These are phyloP conservation scores for Tylopilus sp. DNA, from an alignment of 1,284 basidiomycete genomes.

Conservation along the genomic window DNA sequence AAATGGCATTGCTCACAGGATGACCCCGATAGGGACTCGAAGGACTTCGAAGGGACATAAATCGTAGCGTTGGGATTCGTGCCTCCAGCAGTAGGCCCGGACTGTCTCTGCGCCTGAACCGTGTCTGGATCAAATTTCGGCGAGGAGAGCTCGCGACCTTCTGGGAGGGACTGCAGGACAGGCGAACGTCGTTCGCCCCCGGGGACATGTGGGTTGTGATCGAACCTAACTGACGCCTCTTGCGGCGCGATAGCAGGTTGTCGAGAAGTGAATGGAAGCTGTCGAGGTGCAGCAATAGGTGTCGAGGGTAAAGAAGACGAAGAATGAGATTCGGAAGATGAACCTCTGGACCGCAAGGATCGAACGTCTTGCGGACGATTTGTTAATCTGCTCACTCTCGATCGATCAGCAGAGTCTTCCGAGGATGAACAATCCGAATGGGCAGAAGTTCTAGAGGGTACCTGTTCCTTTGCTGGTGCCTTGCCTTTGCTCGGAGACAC, in stretches of 20 bases:
- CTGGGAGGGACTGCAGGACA: constrained; percentile 47
- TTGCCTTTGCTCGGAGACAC: constrained; percentile 29
- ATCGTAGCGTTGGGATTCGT: constrained; percentile 21
- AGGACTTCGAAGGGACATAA: constrained; percentile 16
- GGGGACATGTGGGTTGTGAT: constrained; percentile 43
- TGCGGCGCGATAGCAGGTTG: constrained; percentile 35
- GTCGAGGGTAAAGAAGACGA: constrained; percentile 24
- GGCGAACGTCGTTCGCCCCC: constrained; percentile 24
- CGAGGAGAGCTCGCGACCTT: constrained; percentile 41
- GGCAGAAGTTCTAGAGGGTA: constrained; percentile 1
- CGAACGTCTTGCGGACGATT: constrained; percentile 1
- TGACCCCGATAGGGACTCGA: constrained; percentile 10
- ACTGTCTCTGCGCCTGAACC: constrained; percentile 2
- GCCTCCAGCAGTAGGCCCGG: constrained; percentile 14
- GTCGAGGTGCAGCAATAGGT: constrained; percentile 23
- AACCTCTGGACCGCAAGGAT: constrained; percentile 23
- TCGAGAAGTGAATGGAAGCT: constrained; percentile 18
- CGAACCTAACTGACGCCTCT: constrained; percentile 43
- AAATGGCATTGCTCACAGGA: constrained; percentile 12
- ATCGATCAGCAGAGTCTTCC: constrained; percentile 13
- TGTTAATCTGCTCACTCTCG: constrained; percentile 6
- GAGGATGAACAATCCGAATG: constrained; percentile 29
- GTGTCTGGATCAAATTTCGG: constrained; percentile 9
- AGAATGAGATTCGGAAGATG: constrained; percentile 38
- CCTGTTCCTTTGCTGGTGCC: constrained; percentile 24